A percentile compares a stretch with the other conserved stretches of the same genome.
phyloP scores from a whole-genome alignment of 495 filamentous ascomycete species.

The Trichoderma gamsii region DNA sequence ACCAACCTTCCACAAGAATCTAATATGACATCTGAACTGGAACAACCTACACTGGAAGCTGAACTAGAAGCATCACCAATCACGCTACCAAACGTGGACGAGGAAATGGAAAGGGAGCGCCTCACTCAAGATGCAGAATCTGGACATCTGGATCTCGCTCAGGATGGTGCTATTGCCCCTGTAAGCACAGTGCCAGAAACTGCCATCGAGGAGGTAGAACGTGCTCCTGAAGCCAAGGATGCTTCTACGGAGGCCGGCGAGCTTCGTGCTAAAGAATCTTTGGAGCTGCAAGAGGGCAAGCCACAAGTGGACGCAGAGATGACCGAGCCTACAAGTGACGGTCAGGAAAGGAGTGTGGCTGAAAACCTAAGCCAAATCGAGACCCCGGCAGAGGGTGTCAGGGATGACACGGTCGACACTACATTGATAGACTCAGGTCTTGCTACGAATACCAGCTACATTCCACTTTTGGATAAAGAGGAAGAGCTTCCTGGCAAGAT shows the following conservation, averaged over 20 bases:
- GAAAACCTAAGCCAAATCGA: background rate
- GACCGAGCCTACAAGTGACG: background rate
- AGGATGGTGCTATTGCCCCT: background rate
- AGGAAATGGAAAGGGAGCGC: background rate
- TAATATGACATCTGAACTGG: slow-evolving; percentile 7
- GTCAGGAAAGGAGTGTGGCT: background rate
- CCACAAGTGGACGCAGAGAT: background rate
- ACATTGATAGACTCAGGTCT: background rate
- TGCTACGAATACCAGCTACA: background rate
- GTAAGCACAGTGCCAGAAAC: background rate
- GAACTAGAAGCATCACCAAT: background rate
- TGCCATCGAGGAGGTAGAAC: background rate
- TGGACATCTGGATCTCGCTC: background rate
- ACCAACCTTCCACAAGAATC: background rate
- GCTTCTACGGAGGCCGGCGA: background rate
- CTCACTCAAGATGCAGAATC: background rate
- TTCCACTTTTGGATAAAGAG: background rate
- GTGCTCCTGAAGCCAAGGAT: background rate
- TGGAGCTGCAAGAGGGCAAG: background rate
- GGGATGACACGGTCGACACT: background rate
- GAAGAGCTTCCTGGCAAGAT: background rate
- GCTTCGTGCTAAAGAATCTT: background rate
- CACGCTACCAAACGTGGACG: background rate
- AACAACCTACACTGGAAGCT: background rate
- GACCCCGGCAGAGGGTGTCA: background rate